phyloP scores from a whole-genome alignment of 164 flowering plant species.

The Cinnamomum chago region DNA sequence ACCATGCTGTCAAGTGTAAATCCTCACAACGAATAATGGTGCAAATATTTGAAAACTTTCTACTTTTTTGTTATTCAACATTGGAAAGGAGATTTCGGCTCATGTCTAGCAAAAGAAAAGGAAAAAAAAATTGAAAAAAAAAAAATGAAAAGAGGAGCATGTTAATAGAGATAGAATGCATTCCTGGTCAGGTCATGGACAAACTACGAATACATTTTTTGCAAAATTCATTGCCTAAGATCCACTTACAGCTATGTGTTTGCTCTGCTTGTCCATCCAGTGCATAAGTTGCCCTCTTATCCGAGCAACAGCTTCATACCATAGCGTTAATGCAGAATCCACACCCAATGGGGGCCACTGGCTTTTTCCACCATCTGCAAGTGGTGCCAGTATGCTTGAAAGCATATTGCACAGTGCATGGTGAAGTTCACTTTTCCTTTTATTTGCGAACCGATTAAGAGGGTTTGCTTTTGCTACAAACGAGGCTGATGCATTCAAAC shows the following conservation, averaged over 20 bases:
- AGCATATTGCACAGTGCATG: conserved; percentile 99
- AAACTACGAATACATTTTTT: no score
- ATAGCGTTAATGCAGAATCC: conserved; percentile 78
- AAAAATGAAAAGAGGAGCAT: no score
- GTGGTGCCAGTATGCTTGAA: conserved; percentile 93
- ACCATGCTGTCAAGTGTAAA: no score
- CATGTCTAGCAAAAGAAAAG: no score
- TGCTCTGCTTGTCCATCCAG: conserved; percentile 99
- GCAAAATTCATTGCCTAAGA: background rate
- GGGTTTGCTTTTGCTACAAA: conserved; percentile 99
- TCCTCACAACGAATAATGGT: no score
- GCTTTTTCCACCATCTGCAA: conserved; percentile 94
- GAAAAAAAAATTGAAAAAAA: no score
- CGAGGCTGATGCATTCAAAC: conserved; percentile 96
- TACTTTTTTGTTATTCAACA: no score
- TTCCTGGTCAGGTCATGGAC: background rate
- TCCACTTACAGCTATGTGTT: conserved; percentile 84
- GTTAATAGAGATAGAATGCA: background rate
- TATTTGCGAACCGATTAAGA: conserved; percentile 84
- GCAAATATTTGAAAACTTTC: no score
- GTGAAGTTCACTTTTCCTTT: conserved; percentile 94
- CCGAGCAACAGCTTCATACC: conserved; percentile 98
- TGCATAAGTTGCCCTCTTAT: conserved; percentile 73
- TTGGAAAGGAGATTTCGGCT: no score
- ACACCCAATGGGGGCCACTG: conserved; percentile 98